Percentiles rank a stretch among this genome's conserved stretches.
Conservation (phyloP, 2,329 filamentous ascomycete species). For the Alternaria sp. region DNA sequence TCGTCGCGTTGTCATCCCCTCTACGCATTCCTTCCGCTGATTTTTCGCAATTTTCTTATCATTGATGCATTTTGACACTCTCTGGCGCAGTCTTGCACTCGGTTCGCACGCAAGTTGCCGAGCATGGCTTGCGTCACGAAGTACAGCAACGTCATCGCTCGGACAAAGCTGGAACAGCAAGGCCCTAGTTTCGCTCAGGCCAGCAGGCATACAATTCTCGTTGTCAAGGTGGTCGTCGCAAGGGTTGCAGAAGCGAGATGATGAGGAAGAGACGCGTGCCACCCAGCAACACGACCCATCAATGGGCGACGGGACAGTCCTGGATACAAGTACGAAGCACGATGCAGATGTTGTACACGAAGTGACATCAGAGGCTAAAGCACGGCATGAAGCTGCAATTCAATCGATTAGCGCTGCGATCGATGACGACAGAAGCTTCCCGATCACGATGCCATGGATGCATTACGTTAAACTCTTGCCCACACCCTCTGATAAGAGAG, state of each 20-base stretch:
- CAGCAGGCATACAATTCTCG: neutral
- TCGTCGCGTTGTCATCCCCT: neutral
- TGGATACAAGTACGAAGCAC: neutral
- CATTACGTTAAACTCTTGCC: neutral
- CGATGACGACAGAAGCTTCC: neutral
- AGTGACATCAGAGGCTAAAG: neutral
- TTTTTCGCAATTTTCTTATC: neutral
- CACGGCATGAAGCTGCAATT: neutral
- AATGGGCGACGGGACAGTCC: neutral
- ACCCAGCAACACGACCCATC: neutral
- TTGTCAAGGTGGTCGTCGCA: neutral
- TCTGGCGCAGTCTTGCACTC: neutral
- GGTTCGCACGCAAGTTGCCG: neutral
- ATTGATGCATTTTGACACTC: neutral
- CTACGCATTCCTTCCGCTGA: neutral
- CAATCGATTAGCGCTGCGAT: neutral
- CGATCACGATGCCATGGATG: neutral
- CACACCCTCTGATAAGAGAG: neutral
- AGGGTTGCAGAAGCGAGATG: neutral
- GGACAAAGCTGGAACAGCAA: neutral
- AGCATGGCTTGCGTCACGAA: neutral
- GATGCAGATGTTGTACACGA: neutral
- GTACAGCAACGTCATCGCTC: neutral
- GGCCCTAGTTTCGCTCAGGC: neutral
- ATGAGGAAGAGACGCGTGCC: neutral